Base-by-base conservation (phyloP, 2,329 filamentous ascomycete genomes). In the Chrysoporthe puriensis region DNA sequence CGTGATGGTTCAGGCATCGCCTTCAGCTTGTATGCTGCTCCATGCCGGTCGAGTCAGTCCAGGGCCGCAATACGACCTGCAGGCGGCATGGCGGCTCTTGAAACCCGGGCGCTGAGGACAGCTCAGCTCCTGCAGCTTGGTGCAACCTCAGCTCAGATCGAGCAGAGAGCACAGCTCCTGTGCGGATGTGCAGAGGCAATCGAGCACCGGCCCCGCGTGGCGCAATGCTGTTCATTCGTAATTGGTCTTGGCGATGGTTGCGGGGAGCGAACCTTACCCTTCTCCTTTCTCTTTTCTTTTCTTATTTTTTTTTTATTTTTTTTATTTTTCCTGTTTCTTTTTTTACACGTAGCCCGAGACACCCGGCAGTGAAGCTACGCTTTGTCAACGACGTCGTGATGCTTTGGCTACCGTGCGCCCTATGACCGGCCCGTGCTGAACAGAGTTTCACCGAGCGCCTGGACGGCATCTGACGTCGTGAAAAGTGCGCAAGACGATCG, bases 1-100 rank as follows among this genome's bases (percentile, higher is more conserved):
- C 59, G 11, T 60, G 58, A 60, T 60, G 26, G 34, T 21, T 58
- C n/a, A 7, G 34, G 13, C 16, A 60, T 26, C n/a, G 11, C 9
- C 57, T 26, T 46, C 57, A 60, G 57, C 40, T 44, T 42, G n/a
- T 44, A 26, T 44, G 48, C 21, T 32, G 50, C 18, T 43, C 36
- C 36, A 43, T 67, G 14, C 43, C 52, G 21, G 59, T 32, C 40
- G 54, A 67, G 61, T 67, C 66, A 67, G 58, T 42, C 48, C 52
- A 48, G n/a, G 40, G 32, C 21, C 26, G 14, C 18, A n/a, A n/a
- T 16, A 57, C 34, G 40, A n/a, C 64, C 52, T 40, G 42, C 56
- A 26, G 26, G 26, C 26, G 26, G 26, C 26, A 63, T 63, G 50
- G 64, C 50, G 60, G 64, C 50, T 42, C 61, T 63, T 63, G 60